A percentile compares a stretch with the other conserved stretches of the same genome.
These are phyloP conservation scores for Sphagnum fallax DNA, from an alignment of 228 moss, liverwort and hornwort genomes.

Conservation along the genomic window DNA sequence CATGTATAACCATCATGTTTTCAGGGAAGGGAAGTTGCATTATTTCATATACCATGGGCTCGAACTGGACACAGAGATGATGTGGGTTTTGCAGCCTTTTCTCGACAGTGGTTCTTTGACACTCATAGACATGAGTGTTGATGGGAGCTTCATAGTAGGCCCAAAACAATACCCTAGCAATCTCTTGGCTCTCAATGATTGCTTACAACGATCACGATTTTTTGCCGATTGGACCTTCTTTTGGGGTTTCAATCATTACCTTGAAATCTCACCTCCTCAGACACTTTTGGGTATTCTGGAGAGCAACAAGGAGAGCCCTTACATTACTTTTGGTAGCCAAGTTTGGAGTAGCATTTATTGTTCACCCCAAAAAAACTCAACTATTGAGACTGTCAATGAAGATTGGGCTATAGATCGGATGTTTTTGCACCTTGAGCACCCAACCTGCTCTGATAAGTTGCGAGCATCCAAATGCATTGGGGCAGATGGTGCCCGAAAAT, in stretches of 20 bases:
- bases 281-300: conserved; percentile 35
- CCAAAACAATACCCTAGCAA: conserved; percentile 49
- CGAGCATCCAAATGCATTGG: conserved; percentile 21
- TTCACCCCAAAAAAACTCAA: background rate
- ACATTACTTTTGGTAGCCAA: conserved; percentile 53
- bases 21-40: conserved; percentile 24
- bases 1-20: conserved; percentile 51
- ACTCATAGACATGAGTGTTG: conserved; percentile 36
- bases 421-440: conserved; percentile 36
- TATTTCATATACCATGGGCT: conserved; percentile 57
- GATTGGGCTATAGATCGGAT: conserved; percentile 57
- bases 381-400: background rate
- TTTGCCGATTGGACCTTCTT: conserved; percentile 41
- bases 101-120: conserved; percentile 32
- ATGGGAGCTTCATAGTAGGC: conserved; percentile 16
- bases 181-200: conserved; percentile 54
- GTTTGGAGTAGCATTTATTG: conserved; percentile 40
- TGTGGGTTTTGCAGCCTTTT: conserved; percentile 26
- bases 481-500: conserved; percentile 50
- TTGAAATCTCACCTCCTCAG: conserved; percentile 17
- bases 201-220: conserved; percentile 38
- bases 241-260: conserved; percentile 67
- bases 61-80: conserved; percentile 9
- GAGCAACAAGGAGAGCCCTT: conserved; percentile 21
- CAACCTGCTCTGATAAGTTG: conserved; percentile 29